phyloP scores from a whole-genome alignment of 208 protist species.

The Leishmania martiniquensis region DNA sequence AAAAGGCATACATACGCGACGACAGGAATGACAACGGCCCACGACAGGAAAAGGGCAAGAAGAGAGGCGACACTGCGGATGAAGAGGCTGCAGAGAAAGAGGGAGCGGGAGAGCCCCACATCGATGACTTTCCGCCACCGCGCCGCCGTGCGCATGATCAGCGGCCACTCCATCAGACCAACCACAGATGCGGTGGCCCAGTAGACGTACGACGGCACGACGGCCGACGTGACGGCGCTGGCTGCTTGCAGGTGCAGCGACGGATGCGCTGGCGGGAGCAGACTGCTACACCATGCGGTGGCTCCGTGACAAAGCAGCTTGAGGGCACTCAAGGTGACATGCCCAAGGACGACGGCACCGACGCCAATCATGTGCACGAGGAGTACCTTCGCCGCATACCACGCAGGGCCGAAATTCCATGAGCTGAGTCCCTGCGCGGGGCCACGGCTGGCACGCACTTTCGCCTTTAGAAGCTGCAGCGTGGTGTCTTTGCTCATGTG shows the following conservation, averaged over 20 bases:
- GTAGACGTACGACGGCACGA: conserved; percentile 4
- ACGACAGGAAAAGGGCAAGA: conserved; percentile 10
- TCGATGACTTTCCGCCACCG: not conserved
- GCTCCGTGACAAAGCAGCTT: not conserved
- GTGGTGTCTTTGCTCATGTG: conserved; percentile 2
- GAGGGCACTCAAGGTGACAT: conserved; percentile 6
- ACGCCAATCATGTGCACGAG: conserved; percentile 6
- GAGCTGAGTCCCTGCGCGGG: not conserved
- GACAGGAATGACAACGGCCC: conserved; percentile 14
- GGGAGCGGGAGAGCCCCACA: conserved; percentile 5
- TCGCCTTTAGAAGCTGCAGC: conserved; percentile 18
- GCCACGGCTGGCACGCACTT: conserved; percentile 3
- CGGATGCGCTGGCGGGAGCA: not conserved
- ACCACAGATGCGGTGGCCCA: conserved; percentile 1
- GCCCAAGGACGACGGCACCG: conserved; percentile 14
- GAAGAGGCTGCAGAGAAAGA: conserved; percentile 20
- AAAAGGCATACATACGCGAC: conserved; percentile 25
- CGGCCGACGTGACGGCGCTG: not conserved
- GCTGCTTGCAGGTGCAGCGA: not conserved
- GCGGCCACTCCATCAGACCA: conserved; percentile 9
- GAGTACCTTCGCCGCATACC: conserved; percentile 5
- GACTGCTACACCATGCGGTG: not conserved
- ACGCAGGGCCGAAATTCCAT: conserved; percentile 4
- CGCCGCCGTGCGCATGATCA: not conserved
- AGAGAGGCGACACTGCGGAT: conserved; percentile 10